Evolutionary conservation across 768 basidiomycete species (phyloP).

Genomic region (Lyophyllum shimeji): DNA sequence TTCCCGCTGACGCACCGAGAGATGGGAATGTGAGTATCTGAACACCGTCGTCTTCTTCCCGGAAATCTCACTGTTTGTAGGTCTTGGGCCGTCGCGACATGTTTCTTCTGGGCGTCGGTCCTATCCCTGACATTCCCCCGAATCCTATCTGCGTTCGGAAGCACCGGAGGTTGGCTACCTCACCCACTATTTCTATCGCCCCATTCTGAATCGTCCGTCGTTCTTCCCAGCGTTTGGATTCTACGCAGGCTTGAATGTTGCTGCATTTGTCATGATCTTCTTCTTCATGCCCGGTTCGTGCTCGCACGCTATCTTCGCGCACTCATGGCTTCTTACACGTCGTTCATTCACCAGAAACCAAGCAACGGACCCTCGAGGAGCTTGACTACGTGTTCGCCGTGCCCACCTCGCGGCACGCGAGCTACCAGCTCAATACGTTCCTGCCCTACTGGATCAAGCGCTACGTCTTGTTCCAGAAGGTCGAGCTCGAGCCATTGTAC

Average conservation of each 20-base stretch:
- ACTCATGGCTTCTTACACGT: background rate
- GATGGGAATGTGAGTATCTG: slow-evolving; percentile 46
- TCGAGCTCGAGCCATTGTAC: slow-evolving; percentile 44
- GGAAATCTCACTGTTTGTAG: slow-evolving; percentile 25
- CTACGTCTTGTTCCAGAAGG: slow-evolving; percentile 40
- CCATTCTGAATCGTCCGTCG: background rate
- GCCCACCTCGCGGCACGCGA: slow-evolving; percentile 41
- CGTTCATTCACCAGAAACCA: slow-evolving; percentile 37
- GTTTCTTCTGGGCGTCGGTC: slow-evolving; percentile 53
- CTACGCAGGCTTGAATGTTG: slow-evolving; percentile 51
- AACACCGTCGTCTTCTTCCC: slow-evolving; percentile 21
- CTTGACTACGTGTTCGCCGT: slow-evolving; percentile 54
- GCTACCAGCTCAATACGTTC: slow-evolving; percentile 43
- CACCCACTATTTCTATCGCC: slow-evolving; percentile 3
- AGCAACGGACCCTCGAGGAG: slow-evolving; percentile 52
- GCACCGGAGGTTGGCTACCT: slow-evolving; percentile 28
- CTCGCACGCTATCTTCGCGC: background rate
- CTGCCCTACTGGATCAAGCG: slow-evolving; percentile 54
- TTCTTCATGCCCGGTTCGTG: slow-evolving; percentile 50
- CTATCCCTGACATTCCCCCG: slow-evolving; percentile 61
- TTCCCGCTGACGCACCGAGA: slow-evolving; percentile 84
- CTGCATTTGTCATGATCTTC: slow-evolving; percentile 56
- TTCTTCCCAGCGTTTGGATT: slow-evolving; percentile 49
- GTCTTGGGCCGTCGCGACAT: slow-evolving; percentile 56
- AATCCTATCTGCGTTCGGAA: slow-evolving; percentile 44